Conservation (phyloP, 306 rosid species). For the Quercus cerris region DNA sequence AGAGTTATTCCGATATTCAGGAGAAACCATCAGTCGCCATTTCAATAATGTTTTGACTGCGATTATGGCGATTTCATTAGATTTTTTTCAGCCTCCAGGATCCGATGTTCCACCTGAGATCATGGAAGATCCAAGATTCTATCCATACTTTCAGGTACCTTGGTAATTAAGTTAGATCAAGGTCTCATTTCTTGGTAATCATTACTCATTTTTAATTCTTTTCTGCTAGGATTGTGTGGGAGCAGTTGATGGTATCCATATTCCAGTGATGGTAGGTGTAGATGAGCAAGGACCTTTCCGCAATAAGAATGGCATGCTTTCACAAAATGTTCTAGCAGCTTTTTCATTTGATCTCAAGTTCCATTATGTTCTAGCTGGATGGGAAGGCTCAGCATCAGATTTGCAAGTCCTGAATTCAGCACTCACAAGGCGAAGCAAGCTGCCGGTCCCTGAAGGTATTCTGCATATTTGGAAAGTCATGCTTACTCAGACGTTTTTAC, state of each 20-base stretch:
- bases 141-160: constrained; percentile 79
- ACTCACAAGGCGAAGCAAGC: constrained; percentile 59
- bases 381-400: constrained; percentile 95
- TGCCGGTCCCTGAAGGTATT: constrained; percentile 80
- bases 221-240: constrained; percentile 75
- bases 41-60: constrained; percentile 87
- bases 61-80: constrained; percentile 70
- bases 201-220: constrained; percentile 18
- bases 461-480: constrained; percentile 9
- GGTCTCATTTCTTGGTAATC: constrained; percentile 11
- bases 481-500: background rate
- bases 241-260: constrained; percentile 71
- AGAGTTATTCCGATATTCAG: constrained; percentile 83
- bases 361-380: constrained; percentile 88
- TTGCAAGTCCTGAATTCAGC: constrained; percentile 85
- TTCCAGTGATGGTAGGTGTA: constrained; percentile 87
- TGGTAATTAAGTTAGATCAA: constrained; percentile 14
- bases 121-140: constrained; percentile 65
- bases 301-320: constrained; percentile 74
- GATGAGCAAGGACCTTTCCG: constrained; percentile 98
- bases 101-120: constrained; percentile 54
- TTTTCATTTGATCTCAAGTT: constrained; percentile 91
- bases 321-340: constrained; percentile 80
- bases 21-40: constrained; percentile 91
- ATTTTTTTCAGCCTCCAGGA: constrained; percentile 68